Base-by-base conservation (phyloP, 768 basidiomycete species). In the Lactifluus pinguis region DNA sequence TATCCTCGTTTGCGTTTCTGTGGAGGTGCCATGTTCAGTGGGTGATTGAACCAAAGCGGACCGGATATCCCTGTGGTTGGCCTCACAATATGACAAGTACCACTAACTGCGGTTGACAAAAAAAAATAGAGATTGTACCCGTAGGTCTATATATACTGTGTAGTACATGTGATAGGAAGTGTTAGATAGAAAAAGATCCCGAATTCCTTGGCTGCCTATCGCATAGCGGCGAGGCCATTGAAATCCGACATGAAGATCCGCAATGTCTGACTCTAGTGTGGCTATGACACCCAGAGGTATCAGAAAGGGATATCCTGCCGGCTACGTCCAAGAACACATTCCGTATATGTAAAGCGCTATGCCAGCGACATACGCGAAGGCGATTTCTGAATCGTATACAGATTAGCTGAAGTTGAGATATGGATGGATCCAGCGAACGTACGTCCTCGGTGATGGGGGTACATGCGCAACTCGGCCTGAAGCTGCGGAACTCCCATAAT, bases 401-500 rank as follows among this genome's bases (percentile, higher is more conserved):
- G 30, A 62, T 58, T 21, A 60, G 53, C 44, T n/a, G 53, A 52
- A 53, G 44, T 8, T 8, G 15, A 59, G 52, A 44, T 60, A 51
- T 8, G 6, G 15, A 29, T 45, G 25, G 19, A 9, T 17, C 19
- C n/a, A 4, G 41, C 83, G 66, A 54, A 87, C 87, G 66, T 57
- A 87, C 87, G 67, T 65, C 67, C 73, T 70, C 79, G 83, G 61
- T 76, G 74, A 25, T 73, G 68, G 0, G 84, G 84, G 66, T 80
- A 83, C 57, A 73, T 71, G 44, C 67, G 66, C 39, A 89, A 67
- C 60, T 93, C 91, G 34, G 75, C 72, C 0, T 64, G 68, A 29
- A 87, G 79, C 55, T 84, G 79, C 2, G 95, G 97, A 32, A 98
- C 68, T 1, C 95, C 95, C 91, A 98, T 95, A 53, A 89, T 71